phyloP scores from a whole-genome alignment of 805 yeast genomes.

The Nakazawaea sp. region DNA sequence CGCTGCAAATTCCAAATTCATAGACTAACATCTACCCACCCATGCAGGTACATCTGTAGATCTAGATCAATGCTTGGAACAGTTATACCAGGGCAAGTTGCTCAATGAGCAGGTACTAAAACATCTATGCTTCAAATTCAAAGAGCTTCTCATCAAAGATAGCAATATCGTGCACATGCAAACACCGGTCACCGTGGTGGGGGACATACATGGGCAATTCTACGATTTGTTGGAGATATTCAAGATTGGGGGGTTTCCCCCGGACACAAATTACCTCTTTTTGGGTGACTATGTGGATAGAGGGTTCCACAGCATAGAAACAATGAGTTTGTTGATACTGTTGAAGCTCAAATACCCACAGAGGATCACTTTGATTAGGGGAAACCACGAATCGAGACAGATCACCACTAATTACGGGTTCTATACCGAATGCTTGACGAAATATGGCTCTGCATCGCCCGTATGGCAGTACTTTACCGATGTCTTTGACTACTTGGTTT shows the following conservation, averaged over 20 bases:
- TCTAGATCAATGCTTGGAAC: constrained; percentile 66
- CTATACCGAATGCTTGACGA: constrained; percentile 87
- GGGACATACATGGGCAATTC: constrained; percentile 97
- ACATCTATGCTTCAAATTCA: constrained; percentile 73
- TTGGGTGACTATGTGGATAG: constrained; percentile 96
- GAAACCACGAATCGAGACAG: constrained; percentile 95
- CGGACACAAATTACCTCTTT: constrained; percentile 88
- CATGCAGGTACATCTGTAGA: constrained; percentile 26
- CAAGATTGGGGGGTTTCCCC: constrained; percentile 88
- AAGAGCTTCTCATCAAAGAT: constrained; percentile 71
- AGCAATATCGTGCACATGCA: constrained; percentile 80
- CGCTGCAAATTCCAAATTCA: neutral
- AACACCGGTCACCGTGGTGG: constrained; percentile 92
- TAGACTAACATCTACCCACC: neutral
- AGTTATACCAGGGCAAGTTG: constrained; percentile 54
- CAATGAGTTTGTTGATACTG: constrained; percentile 76
- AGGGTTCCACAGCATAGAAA: constrained; percentile 90
- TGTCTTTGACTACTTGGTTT: constrained; percentile 82
- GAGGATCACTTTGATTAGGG: constrained; percentile 77
- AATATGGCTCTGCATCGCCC: constrained; percentile 65
- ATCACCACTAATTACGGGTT: constrained; percentile 97
- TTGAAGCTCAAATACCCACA: constrained; percentile 84
- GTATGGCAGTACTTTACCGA: constrained; percentile 92
- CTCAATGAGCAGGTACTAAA: constrained; percentile 65
- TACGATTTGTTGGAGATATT: constrained; percentile 91